Conservation (phyloP, 768 basidiomycete species). For the Roridomyces roridus region DNA sequence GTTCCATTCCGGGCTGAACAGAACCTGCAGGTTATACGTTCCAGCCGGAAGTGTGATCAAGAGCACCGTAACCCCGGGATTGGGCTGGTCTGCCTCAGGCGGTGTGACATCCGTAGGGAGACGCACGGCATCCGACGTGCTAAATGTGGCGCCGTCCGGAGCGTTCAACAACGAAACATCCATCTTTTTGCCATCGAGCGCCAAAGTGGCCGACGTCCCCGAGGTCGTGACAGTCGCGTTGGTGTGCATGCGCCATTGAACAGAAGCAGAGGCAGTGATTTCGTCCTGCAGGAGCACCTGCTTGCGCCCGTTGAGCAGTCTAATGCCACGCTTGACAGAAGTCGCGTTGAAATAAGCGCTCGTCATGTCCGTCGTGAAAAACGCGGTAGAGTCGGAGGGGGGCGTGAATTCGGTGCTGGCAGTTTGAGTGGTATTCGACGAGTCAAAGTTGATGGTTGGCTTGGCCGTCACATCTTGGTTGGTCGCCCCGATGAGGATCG, state of each 20-base stretch:
- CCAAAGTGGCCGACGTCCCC: slow-evolving; percentile 77
- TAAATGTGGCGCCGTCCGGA: slow-evolving; percentile 71
- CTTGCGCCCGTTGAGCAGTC: slow-evolving; percentile 78
- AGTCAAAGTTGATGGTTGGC: slow-evolving; percentile 61
- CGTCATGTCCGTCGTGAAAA: slow-evolving; percentile 77
- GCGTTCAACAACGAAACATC: slow-evolving; percentile 71
- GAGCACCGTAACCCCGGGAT: slow-evolving; percentile 82
- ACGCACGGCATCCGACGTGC: slow-evolving; percentile 58
- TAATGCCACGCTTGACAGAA: slow-evolving; percentile 84
- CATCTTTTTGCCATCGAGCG: slow-evolving; percentile 72
- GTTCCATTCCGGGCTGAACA: slow-evolving; percentile 95
- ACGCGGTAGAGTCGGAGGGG: slow-evolving; percentile 71
- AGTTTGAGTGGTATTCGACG: slow-evolving; percentile 71
- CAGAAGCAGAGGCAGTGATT: slow-evolving; percentile 58
- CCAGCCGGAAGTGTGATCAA: slow-evolving; percentile 72
- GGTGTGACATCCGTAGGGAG: slow-evolving; percentile 68
- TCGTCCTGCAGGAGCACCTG: slow-evolving; percentile 97
- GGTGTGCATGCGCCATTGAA: slow-evolving; percentile 96
- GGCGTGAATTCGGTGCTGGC: slow-evolving; percentile 81
- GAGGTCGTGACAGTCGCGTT: slow-evolving; percentile 77
- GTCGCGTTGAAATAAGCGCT: slow-evolving; percentile 78
- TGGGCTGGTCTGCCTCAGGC: slow-evolving; percentile 68
- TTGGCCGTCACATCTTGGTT: slow-evolving; percentile 84
- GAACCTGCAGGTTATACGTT: slow-evolving; percentile 75
- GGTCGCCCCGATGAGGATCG: slow-evolving; percentile 70